A percentile compares a stretch with the other conserved stretches of the same genome.
These are phyloP conservation scores for Collybiopsis confluens DNA, from an alignment of 768 basidiomycete genomes.

Conservation along the genomic window DNA sequence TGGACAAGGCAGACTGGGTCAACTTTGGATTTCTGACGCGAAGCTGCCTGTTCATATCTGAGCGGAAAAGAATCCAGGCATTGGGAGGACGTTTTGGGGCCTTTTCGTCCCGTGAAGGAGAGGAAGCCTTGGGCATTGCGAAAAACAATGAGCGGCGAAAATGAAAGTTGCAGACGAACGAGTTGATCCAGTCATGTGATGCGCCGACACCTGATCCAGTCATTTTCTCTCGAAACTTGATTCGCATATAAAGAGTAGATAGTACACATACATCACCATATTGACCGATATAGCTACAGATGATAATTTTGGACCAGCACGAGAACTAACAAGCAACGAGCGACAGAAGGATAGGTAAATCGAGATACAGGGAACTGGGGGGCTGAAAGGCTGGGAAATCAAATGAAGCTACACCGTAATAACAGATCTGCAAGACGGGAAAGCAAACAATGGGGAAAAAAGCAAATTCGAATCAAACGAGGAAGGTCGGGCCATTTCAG, in stretches of 20 bases:
- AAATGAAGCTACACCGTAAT: constrained; percentile 9
- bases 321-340: constrained; percentile 7
- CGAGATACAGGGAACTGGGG: constrained; percentile 6
- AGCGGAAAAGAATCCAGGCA: constrained; percentile 80
- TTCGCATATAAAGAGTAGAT: not conserved
- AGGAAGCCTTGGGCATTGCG: not conserved
- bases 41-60: constrained; percentile 47
- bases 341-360: constrained; percentile 1
- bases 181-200: not conserved
- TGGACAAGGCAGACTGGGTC: constrained; percentile 62
- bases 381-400: not conserved
- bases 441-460: constrained; percentile 6
- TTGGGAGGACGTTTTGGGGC: constrained; percentile 65
- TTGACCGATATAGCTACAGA: constrained; percentile 1
- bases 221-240: too few relatives aligned
- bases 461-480: not conserved
- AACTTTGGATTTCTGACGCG: constrained; percentile 28
- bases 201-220: too few relatives aligned
- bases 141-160: not conserved
- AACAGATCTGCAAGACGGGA: constrained; percentile 1
- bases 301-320: constrained; percentile 2
- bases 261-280: constrained; percentile 1
- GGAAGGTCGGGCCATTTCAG: constrained; percentile 15
- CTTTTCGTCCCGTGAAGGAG: not conserved
- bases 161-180: not conserved